Conservation (phyloP, 2,329 filamentous ascomycete genomes). For the Exophiala sideris region DNA sequence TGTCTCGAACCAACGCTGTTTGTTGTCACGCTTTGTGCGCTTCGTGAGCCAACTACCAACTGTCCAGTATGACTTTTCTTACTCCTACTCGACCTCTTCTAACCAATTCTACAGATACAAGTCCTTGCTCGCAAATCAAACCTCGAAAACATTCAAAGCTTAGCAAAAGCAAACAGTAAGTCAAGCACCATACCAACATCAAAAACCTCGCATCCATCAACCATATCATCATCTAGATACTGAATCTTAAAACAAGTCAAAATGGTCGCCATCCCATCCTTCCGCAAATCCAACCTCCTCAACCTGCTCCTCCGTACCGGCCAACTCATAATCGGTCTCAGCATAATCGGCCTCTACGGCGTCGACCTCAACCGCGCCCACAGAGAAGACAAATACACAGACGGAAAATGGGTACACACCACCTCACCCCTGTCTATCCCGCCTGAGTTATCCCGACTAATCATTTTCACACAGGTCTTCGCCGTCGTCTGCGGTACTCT, state of each 20-base stretch:
- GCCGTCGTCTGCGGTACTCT: conserved; percentile 68
- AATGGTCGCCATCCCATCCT: conserved; percentile 6
- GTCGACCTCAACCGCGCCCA: conserved; percentile 59
- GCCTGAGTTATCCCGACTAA: conserved; percentile 9
- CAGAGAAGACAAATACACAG: conserved; percentile 49
- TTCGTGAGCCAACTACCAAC: too few relatives aligned
- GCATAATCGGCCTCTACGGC: conserved; percentile 76
- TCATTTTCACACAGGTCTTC: conserved; percentile 53
- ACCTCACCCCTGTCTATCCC: conserved; percentile 3
- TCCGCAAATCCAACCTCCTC: conserved; percentile 16
- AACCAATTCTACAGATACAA: too few relatives aligned
- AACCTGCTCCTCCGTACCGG: conserved; percentile 59
- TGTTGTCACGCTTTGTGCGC: too few relatives aligned
- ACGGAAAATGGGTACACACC: conserved; percentile 66
- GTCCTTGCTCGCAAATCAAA: too few relatives aligned
- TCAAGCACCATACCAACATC: background rate
- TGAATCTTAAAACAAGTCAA: background rate
- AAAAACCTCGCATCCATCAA: background rate
- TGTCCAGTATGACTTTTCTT: too few relatives aligned
- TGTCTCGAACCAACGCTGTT: too few relatives aligned
- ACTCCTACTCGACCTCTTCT: too few relatives aligned
- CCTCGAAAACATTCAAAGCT: too few relatives aligned
- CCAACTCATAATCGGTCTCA: conserved; percentile 72
- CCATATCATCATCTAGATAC: background rate
- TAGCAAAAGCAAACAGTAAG: background rate